A percentile compares a stretch with the other conserved stretches of the same genome.
These are phyloP conservation scores for Wickerhamiella bombiphila DNA, from an alignment of 805 yeast genomes.

Conservation along the genomic window DNA sequence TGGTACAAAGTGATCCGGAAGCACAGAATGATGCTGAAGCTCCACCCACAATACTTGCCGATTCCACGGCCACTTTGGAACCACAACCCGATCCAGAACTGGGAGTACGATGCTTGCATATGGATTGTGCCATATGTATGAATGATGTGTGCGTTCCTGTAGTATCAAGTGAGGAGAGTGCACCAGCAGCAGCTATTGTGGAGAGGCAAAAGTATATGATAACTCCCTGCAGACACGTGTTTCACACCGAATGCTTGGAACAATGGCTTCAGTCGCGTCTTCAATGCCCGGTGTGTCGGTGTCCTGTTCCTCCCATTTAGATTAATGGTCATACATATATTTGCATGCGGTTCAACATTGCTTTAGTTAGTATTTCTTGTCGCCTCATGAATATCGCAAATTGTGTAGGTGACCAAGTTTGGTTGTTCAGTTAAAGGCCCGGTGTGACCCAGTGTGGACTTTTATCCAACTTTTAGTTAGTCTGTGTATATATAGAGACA, in stretches of 20 bases:
- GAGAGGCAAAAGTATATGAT: conserved; percentile 31
- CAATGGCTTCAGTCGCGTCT: conserved; percentile 86
- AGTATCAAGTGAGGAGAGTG: conserved; percentile 3
- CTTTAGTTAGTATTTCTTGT: too few relatives aligned
- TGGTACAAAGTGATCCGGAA: conserved; percentile 44
- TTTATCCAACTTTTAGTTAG: too few relatives aligned
- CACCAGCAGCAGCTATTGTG: conserved; percentile 17
- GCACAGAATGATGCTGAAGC: conserved; percentile 13
- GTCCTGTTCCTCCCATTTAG: conserved; percentile 67
- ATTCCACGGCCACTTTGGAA: not conserved
- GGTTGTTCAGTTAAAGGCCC: too few relatives aligned
- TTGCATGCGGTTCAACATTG: too few relatives aligned
- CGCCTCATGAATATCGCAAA: too few relatives aligned
- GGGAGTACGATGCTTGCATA: conserved; percentile 11
- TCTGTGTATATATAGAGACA: too few relatives aligned
- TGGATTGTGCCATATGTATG: conserved; percentile 89
- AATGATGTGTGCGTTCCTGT: conserved; percentile 41
- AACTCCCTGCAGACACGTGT: conserved; percentile 83
- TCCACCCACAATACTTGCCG: conserved; percentile 1
- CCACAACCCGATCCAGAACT: not conserved
- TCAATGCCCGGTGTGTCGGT: conserved; percentile 89
- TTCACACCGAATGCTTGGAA: conserved; percentile 79
- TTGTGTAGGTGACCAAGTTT: too few relatives aligned
- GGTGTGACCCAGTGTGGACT: too few relatives aligned
- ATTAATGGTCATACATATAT: too few relatives aligned